Base-by-base conservation (phyloP, 768 basidiomycete species). In the Sistotremastrum niveocremeum region DNA sequence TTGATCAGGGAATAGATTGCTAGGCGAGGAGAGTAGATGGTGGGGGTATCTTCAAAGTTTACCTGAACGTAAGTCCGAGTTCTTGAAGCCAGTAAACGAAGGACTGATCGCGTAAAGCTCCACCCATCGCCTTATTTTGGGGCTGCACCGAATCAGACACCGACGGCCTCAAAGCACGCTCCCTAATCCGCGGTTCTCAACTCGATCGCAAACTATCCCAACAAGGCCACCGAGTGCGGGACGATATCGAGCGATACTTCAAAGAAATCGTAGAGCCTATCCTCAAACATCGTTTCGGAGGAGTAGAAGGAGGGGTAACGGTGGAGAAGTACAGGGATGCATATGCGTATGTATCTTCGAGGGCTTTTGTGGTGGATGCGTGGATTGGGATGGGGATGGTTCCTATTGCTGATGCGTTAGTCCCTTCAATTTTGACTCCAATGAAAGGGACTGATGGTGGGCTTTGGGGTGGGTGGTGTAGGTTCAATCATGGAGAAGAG, bases 341-440 rank as follows among this genome's bases (percentile, higher is more conserved):
- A 7, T 77, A 73, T 54, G 64, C 72, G 2, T 70, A 90, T 34
- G 84, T 93, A 43, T 83, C 80, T 3, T 83, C 86, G 4, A 71
- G 89, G 36, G 81, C 86, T 3, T 93, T 93, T 62, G 66, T 85
- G 49, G 76, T 89, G 49, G 89, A 93, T 60, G 70, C 74, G 5
- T 90, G 77, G 57, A 86, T 88, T 57, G 77, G 77, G 5, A 65
- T 91, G 11, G 73, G 82, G 1, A 82, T 94, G 73, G 84, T 88
- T 12, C 87, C 89, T 4, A 73, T 89, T 51, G 85, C 85, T 33
- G 89, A 91, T 63, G 72, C 73, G 83, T 86, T 57, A 60, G 79
- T 72, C 11, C 7, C 8, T 28, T 28, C 34, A 33, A 33, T 20
- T 20, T 20, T 20, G 20, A 20, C 20, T 20, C 20, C 20, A 20